Conservation (phyloP, 768 basidiomycete species). For the Panaeolus cyanescens region DNA sequence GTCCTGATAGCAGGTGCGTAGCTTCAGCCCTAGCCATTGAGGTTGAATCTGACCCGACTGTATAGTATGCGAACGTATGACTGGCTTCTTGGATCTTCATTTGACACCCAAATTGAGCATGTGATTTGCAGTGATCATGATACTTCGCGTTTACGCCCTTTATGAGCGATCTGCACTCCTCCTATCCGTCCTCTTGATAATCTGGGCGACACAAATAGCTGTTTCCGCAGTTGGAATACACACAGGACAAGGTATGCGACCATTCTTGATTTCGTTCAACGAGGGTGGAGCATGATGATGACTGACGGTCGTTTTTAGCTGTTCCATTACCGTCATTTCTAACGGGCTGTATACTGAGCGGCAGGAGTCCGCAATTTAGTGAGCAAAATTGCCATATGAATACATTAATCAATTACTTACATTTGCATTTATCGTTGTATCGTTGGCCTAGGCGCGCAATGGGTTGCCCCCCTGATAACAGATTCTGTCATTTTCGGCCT, state of each 20-base stretch:
- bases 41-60: too few species aligned
- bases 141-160: constrained; percentile 26
- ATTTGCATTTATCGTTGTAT: neutral
- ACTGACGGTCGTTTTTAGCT: neutral
- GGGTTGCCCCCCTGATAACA: constrained; percentile 6
- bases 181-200: neutral
- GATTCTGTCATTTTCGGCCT: constrained; percentile 8
- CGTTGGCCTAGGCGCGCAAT: neutral
- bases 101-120: neutral
- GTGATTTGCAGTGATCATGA: constrained; percentile 23
- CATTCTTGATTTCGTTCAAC: too few species aligned
- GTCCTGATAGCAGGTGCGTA: constrained; percentile 25
- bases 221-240: neutral
- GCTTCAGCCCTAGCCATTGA: too few species aligned
- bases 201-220: neutral
- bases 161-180: constrained; percentile 19
- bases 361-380: neutral
- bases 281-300: neutral
- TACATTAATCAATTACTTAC: neutral
- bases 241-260: neutral
- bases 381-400: neutral
- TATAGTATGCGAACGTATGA: neutral
- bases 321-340: neutral
- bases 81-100: neutral
- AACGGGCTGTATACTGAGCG: neutral